These are phyloP conservation scores for Huntiella savannae DNA, from an alignment of 2,329 filamentous ascomycete species.

Conservation along the genomic window DNA sequence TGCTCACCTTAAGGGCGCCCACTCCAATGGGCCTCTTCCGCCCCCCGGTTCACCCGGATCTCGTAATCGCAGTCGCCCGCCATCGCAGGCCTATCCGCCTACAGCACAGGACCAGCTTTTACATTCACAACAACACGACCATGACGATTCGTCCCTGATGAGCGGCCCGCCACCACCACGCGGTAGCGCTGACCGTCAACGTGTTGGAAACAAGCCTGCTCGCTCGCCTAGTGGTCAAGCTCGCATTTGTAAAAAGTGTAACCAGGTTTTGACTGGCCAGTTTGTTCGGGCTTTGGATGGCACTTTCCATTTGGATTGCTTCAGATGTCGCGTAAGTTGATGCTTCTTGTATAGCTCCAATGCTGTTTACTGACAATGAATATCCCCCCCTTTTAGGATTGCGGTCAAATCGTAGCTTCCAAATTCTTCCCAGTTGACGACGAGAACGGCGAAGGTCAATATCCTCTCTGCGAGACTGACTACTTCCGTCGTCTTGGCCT, in stretches of 20 bases:
- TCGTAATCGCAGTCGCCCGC: constrained; percentile 8
- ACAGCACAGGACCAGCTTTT: constrained; percentile 3
- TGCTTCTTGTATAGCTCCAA: neutral
- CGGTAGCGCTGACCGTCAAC: constrained; percentile 9
- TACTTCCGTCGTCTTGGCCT: constrained; percentile 88
- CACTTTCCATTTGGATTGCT: constrained; percentile 94
- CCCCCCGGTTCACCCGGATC: constrained; percentile 4
- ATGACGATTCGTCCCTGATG: constrained; percentile 1
- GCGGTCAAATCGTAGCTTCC: constrained; percentile 87
- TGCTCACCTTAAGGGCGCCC: constrained; percentile 5
- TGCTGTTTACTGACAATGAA: constrained; percentile 2
- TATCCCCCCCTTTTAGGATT: constrained; percentile 44
- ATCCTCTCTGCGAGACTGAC: constrained; percentile 92
- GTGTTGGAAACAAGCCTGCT: constrained; percentile 20
- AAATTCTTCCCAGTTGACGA: constrained; percentile 98
- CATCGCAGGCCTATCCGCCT: constrained; percentile 3
- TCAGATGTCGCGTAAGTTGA: constrained; percentile 71
- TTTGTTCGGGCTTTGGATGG: constrained; percentile 87
- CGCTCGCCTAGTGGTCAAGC: constrained; percentile 39
- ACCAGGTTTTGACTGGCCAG: constrained; percentile 73
- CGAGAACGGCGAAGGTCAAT: constrained; percentile 67
- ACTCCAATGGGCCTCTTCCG: constrained; percentile 1
- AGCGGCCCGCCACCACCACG: neutral
- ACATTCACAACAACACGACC: constrained; percentile 3
- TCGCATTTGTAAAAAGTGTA: constrained; percentile 70